Base-by-base conservation (phyloP, 2,329 filamentous ascomycete genomes). In the Pseudogymnoascus sp. region DNA sequence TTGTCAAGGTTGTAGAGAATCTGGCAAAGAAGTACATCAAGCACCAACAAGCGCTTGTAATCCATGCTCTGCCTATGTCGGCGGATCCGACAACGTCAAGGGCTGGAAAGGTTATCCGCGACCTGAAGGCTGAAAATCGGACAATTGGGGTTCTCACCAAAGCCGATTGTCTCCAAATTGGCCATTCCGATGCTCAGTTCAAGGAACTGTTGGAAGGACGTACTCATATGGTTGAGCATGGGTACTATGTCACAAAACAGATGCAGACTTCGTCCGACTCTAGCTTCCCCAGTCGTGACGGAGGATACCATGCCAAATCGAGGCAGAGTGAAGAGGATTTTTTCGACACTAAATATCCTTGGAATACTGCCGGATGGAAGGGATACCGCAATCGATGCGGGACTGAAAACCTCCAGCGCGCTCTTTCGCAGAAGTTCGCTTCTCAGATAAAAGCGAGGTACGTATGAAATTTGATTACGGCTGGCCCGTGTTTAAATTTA, bases 121-220 rank as follows among this genome's bases (percentile, higher is more conserved):
- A 80, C 42, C 75, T 83, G 1, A 77, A 77, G 1, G 88, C 87
- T 0, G 78, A 82, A 2, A 65, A 78, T 3, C 79, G 87, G 1
- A 89, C 86, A 0, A 79, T 90, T 61, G 90, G 90, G 0, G 89
- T 96, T 0, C 79, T 96, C 14, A 96, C 92, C 0, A 96, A 96
- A 69, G 91, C 92, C 0, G 92, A 96, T 65, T 81, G 89, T 0
- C 75, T 92, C 0, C 81, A 84, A 0, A 71, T 75, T 0, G 79
- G 80, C 0, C 77, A 80, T 1, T 75, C 75, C 0, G 76, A 83
- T 0, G 75, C 78, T 0, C 84, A 87, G 62, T 90, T 89, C 82
- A 71, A 83, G 0, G 76, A 81, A 0, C 87, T 92, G 62, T 78
- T 96, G 4, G 76, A 78, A 0, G 84, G 85, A 0, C 71, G 82